A percentile compares a stretch with the other conserved stretches of the same genome.
These are phyloP conservation scores for Cicer judaicum DNA, from an alignment of 306 rosid species.

Conservation along the genomic window DNA sequence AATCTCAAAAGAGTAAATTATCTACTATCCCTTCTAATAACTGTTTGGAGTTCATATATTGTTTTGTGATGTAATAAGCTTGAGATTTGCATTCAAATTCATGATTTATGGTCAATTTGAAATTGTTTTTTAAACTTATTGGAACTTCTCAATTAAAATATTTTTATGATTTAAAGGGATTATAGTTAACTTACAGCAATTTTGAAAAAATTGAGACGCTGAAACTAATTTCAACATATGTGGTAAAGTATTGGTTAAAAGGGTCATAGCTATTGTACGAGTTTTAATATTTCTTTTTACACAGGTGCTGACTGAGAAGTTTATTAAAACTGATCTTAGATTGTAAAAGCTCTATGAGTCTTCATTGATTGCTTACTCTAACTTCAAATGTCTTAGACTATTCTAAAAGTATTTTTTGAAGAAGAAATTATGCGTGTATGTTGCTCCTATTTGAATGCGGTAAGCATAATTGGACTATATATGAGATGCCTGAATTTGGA, in stretches of 20 bases:
- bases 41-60: background rate
- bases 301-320: background rate
- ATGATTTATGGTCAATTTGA: conserved; percentile 6
- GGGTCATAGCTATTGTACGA: background rate
- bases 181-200: background rate
- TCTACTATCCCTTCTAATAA: conserved; percentile 31
- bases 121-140: background rate
- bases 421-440: background rate
- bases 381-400: background rate
- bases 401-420: background rate
- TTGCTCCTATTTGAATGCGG: conserved; percentile 7
- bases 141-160: background rate
- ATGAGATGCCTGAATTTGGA: conserved; percentile 6
- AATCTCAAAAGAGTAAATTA: conserved; percentile 85
- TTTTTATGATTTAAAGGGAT: background rate
- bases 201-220: background rate
- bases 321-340: background rate
- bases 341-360: conserved; percentile 6
- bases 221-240: background rate
- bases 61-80: conserved; percentile 25
- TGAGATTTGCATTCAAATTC: conserved; percentile 1
- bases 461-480: background rate
- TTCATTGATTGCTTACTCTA: background rate
- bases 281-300: background rate
- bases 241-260: background rate